These are phyloP conservation scores for Ogataea salicorniae DNA, from an alignment of 805 yeast species.

Conservation along the genomic window DNA sequence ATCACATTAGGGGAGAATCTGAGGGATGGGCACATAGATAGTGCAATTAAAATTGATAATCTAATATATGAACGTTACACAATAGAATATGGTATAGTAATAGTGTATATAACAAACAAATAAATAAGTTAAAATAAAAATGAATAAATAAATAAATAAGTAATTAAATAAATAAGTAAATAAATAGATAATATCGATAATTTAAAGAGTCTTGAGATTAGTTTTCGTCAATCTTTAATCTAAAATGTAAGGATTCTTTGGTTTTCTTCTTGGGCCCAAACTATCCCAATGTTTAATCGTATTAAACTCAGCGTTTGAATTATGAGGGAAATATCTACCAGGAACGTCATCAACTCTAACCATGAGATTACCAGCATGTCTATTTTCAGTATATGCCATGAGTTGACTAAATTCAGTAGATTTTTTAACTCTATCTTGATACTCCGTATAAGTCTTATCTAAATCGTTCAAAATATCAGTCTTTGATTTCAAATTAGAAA, in stretches of 20 bases:
- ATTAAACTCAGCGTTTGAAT: slow-evolving; percentile 23
- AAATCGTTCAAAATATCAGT: slow-evolving; percentile 12
- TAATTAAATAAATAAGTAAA: slow-evolving; percentile 3
- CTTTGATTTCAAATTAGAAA: slow-evolving; percentile 16
- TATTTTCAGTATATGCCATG: slow-evolving; percentile 13
- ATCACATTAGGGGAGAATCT: no score
- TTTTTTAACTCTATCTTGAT: slow-evolving; percentile 21
- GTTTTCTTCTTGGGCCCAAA: slow-evolving; percentile 30
- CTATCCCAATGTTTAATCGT: slow-evolving; percentile 23
- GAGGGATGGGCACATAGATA: no score
- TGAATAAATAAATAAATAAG: slow-evolving; percentile 4
- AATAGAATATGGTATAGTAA: background rate
- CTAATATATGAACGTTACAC: background rate
- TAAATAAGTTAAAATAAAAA: slow-evolving; percentile 1
- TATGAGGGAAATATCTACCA: slow-evolving; percentile 26
- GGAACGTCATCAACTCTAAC: slow-evolving; percentile 28
- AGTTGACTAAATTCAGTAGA: slow-evolving; percentile 17
- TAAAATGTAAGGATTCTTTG: slow-evolving; percentile 19
- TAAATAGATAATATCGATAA: background rate
- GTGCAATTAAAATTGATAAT: background rate
- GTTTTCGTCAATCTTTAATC: no score
- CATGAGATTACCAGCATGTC: slow-evolving; percentile 12
- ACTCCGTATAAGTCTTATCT: slow-evolving; percentile 18
- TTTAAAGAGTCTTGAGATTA: background rate
- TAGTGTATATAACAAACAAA: background rate